These are phyloP conservation scores for Hansenula sp. DNA, from an alignment of 1,139 yeast genomes.

Conservation along the genomic window DNA sequence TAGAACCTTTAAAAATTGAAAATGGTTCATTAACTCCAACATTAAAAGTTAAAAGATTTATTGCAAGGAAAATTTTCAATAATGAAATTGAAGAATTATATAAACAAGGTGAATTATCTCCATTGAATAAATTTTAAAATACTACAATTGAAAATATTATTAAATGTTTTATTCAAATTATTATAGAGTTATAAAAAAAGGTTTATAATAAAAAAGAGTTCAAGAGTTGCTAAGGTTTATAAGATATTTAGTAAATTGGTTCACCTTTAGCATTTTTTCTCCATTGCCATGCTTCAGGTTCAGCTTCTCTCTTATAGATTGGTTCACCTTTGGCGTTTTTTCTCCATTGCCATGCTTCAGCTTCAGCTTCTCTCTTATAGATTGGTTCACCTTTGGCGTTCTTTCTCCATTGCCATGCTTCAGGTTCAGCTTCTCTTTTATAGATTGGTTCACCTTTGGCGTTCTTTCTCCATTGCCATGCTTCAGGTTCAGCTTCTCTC, in stretches of 20 bases:
- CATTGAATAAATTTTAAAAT: neutral
- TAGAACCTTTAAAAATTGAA: conserved; percentile 43
- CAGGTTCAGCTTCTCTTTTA: neutral
- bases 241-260: neutral
- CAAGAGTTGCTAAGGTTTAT: too few species aligned
- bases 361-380: neutral
- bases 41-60: conserved; percentile 42
- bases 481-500: neutral
- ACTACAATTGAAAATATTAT: too few species aligned
- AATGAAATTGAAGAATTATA: neutral
- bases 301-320: conserved; percentile 1
- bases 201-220: too few species aligned
- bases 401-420: neutral
- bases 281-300: neutral
- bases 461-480: neutral
- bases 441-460: neutral
- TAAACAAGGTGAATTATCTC: neutral
- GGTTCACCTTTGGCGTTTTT: neutral
- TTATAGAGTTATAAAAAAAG: neutral
- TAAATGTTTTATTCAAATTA: too few species aligned
- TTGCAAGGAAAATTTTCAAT: conserved; percentile 23
- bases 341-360: conserved; percentile 1
- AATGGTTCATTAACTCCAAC: conserved; percentile 46
- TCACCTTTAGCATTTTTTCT: neutral
- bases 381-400: neutral